Evolutionary conservation across 2,329 filamentous ascomycete genomes (phyloP).

Genomic region (Myriosclerotinia curreyana): DNA sequence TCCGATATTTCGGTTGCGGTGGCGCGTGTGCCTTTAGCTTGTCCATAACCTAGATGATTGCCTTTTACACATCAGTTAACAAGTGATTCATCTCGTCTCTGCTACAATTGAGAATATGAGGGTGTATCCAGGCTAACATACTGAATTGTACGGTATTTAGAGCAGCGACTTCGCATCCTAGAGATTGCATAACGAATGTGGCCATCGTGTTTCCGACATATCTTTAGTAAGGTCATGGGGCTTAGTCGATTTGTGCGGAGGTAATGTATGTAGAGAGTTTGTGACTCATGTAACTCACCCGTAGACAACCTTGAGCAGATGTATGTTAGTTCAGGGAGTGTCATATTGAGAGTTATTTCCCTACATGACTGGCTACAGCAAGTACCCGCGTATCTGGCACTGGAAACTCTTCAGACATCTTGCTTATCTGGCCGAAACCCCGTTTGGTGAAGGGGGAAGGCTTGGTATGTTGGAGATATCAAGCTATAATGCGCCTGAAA

Average conservation of each 20-base stretch:
- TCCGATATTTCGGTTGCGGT: conserved; percentile 79
- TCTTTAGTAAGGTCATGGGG: conserved; percentile 46
- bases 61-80: conserved; percentile 50
- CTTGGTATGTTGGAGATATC: not conserved
- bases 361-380: conserved; percentile 92
- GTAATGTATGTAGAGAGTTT: conserved; percentile 1
- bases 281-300: conserved; percentile 54
- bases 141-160: conserved; percentile 98
- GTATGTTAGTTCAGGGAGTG: conserved; percentile 31
- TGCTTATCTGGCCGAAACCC: not conserved
- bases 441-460: not conserved
- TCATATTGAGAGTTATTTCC: conserved; percentile 39
- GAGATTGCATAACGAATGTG: conserved; percentile 86
- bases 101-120: not conserved
- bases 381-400: conserved; percentile 67
- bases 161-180: conserved; percentile 90
- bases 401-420: conserved; percentile 39
- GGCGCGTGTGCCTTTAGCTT: conserved; percentile 80
- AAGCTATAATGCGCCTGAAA: not conserved
- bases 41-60: conserved; percentile 91
- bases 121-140: conserved; percentile 46
- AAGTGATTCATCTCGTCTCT: conserved; percentile 10
- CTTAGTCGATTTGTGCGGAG: conserved; percentile 25
- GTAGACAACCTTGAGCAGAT: conserved; percentile 61
- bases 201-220: conserved; percentile 99